Evolutionary conservation across 176 grass and related monocot genomes (phyloP), one percentile per base, ranked within the genome.

Genomic region (Phyllostachys edulis): DNA sequence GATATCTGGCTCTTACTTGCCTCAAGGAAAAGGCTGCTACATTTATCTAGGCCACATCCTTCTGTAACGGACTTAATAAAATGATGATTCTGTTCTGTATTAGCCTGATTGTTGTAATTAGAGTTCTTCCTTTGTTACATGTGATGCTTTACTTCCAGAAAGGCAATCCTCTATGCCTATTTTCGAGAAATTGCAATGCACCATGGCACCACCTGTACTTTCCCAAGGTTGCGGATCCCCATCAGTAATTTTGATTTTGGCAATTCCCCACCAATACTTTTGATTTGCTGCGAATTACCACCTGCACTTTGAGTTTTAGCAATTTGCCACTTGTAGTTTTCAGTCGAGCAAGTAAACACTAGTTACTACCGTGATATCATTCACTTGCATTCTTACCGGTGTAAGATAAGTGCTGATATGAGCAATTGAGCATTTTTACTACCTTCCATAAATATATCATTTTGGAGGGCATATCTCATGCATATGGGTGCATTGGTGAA

Each of bases 121-220:
- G 16, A 51, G 6, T 47, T 54, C 24, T 59, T 85, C 39, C 5
- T 82, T 73, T 63, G 68, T 46, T 78, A 69, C 70, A 66, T 66
- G 59, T n/a, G 13, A 26, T 27, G 32, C 50, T 65, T 72, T 27
- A 40, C 47, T 80, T 80, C 45, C 46, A 66, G 56, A 55, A 66
- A 65, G 24, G 18, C 26, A 42, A 40, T 29, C 71, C 21, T 84
- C 59, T 29, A 74, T 73, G 57, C 38, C 24, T 47, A 47, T 47
- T 47, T 47, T 47, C 2, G 3, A 47, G 12, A 46, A 46, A 14
- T 14, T 47, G 45, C 11, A 47, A 47, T 47, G 12, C 45, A 47
- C 10, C 42, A 12, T 11, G 44, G 10, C 44, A 45, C 46, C 46
- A 75, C 11, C 39, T 24, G 47, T 75, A 57, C 5, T 67, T 57